phyloP scores from a whole-genome alignment of 139 green algal species.

The Chlamydomonas eustigma region DNA sequence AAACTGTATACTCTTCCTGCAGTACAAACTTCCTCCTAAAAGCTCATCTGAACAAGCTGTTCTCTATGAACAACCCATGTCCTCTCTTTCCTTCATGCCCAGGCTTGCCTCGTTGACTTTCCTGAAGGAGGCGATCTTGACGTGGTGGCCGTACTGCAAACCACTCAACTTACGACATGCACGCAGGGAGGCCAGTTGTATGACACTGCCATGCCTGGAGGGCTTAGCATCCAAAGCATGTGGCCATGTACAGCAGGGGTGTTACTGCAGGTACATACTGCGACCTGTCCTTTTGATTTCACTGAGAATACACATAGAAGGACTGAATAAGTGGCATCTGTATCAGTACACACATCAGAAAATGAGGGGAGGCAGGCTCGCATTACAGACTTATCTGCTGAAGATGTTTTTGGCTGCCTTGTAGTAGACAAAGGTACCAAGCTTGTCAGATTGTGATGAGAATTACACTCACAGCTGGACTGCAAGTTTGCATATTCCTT shows the following conservation, averaged over 20 bases:
- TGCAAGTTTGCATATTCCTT: neutral
- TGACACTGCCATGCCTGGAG: neutral
- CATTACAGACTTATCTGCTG: neutral
- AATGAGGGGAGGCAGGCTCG: neutral
- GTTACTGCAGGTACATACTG: neutral
- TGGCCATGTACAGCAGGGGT: neutral
- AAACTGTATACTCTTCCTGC: too few species aligned
- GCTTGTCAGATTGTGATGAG: neutral
- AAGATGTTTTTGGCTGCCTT: neutral
- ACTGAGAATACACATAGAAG: too few species aligned
- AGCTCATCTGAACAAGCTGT: too few species aligned
- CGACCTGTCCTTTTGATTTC: too few species aligned
- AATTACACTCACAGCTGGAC: neutral
- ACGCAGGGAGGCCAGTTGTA: conserved; percentile 7
- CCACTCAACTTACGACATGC: neutral
- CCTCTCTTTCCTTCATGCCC: neutral
- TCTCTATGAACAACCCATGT: too few species aligned
- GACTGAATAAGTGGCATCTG: too few species aligned
- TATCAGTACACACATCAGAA: too few species aligned
- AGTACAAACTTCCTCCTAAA: too few species aligned
- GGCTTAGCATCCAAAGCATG: neutral
- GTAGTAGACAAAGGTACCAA: neutral
- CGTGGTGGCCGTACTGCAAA: conserved; percentile 2
- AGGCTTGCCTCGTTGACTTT: conserved; percentile 9
- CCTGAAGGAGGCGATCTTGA: neutral